Evolutionary conservation across 73 alveolate species (phyloP), one percentile per base, ranked within the genome.

Genomic region (Symbiodinium natans): DNA sequence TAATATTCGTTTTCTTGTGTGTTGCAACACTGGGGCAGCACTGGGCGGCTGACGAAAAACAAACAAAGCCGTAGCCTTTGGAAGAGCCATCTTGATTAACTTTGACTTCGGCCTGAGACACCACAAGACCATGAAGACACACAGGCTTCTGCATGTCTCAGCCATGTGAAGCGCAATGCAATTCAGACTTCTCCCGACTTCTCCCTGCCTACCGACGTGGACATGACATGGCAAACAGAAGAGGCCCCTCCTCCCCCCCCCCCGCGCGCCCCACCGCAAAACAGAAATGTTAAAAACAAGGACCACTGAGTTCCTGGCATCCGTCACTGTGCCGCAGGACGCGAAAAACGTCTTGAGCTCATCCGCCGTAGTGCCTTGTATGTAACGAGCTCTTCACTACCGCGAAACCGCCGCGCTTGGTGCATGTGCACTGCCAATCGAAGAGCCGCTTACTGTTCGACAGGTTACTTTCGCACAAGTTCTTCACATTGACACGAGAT

Each of bases 401-500:
- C 59, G n/a, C 59, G 59, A 46, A 46, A 13, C 59, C 13, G 6
- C 59, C 59, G 59, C 59, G 59, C 59, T 46, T 46, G 59, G 59
- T 46, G 21, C 59, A 46, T 46, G 21, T 13, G 36, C 31, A 63
- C 9, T 27, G 39, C 40, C 2, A 27, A 4, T 25, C 21, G 29
- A 63, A 29, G 80, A 63, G 27, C 31, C 3, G 40, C 33, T n/a
- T 63, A 63, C 38, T 13, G 59, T 46, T 13, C 21, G 43, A 74
- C 97, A 13, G 71, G 97, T 21, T 1, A 54, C 97, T 71, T 7
- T 68, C 38, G 41, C 54, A 68, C 97, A 90, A 39, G 80, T 90
- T 90, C 88, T 73, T 90, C 41, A 90, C 97, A 31, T 90, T 90
- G 89, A 90, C 97, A 43, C 97, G 43, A 40, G 80, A 63, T 63